A percentile compares a stretch with the other conserved stretches of the same genome.
phyloP scores from a whole-genome alignment of 306 rosid species.

The Corylus heterophylla region DNA sequence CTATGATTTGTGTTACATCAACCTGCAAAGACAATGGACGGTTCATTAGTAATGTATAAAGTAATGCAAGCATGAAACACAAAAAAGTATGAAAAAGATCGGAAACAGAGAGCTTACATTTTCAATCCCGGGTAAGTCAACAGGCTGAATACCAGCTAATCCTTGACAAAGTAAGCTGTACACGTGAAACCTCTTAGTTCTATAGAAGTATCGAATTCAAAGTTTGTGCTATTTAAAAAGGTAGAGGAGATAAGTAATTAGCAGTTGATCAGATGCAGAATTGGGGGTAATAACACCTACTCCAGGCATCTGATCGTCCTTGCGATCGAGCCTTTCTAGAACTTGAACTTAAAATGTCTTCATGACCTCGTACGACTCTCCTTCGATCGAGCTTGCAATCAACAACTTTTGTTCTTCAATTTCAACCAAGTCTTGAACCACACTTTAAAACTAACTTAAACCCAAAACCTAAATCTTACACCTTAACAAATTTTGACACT shows the following conservation, averaged over 20 bases:
- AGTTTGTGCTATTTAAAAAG: slow-evolving; percentile 13
- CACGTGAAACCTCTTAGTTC: slow-evolving; percentile 18
- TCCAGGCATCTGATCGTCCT: background rate
- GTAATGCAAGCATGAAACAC: background rate
- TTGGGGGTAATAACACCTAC: background rate
- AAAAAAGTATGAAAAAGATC: slow-evolving; percentile 2
- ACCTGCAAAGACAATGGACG: slow-evolving; percentile 41
- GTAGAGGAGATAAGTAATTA: slow-evolving; percentile 5
- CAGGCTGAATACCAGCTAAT: slow-evolving; percentile 71
- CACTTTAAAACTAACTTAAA: too few relatives aligned
- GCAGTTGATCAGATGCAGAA: background rate
- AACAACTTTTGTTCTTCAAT: too few relatives aligned
- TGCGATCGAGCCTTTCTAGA: too few relatives aligned
- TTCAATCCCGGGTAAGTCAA: slow-evolving; percentile 56
- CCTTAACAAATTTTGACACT: too few relatives aligned
- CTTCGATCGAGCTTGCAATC: too few relatives aligned
- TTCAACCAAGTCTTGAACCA: too few relatives aligned
- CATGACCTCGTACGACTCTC: too few relatives aligned
- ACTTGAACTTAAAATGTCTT: too few relatives aligned
- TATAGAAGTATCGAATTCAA: slow-evolving; percentile 6
- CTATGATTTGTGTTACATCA: slow-evolving; percentile 52
- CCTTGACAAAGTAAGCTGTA: slow-evolving; percentile 61
- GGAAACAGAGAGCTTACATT: slow-evolving; percentile 44
- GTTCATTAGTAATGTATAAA: slow-evolving; percentile 18
- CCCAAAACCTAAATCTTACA: too few relatives aligned